Evolutionary conservation across 371 early-diverging fungal genomes (phyloP).

Genomic region (Dichotomocladium elegans): DNA sequence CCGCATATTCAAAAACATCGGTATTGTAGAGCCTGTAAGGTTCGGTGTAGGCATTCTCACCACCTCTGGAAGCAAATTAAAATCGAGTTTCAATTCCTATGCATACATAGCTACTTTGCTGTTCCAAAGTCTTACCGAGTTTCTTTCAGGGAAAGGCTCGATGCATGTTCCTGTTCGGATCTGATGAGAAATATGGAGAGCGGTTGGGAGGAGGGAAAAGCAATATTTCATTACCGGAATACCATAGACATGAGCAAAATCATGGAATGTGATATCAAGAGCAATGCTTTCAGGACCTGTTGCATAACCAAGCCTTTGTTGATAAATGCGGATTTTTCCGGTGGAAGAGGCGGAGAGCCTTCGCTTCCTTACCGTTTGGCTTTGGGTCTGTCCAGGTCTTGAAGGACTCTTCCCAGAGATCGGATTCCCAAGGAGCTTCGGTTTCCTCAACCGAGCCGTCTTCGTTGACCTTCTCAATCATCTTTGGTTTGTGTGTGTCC

Average conservation of each 20-base stretch:
- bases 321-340: neutral
- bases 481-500: constrained; percentile 43
- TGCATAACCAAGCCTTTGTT: too few relatives aligned
- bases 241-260: constrained; percentile 87
- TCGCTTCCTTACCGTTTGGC: constrained; percentile 78
- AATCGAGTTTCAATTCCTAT: neutral
- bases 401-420: constrained; percentile 87
- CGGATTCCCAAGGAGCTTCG: constrained; percentile 52
- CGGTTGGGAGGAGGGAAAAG: too few relatives aligned
- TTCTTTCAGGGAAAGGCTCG: constrained; percentile 76
- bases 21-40: constrained; percentile 97
- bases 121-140: constrained; percentile 48
- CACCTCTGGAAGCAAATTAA: constrained; percentile 58
- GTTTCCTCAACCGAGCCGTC: constrained; percentile 39
- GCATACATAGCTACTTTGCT: neutral
- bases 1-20: constrained; percentile 95
- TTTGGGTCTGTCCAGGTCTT: constrained; percentile 85
- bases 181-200: too few relatives aligned
- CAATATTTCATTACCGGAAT: constrained; percentile 71
- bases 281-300: constrained; percentile 91
- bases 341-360: too few relatives aligned
- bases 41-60: constrained; percentile 73
- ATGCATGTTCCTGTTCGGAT: constrained; percentile 84
- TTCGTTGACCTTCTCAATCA: constrained; percentile 37
- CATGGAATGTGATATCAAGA: constrained; percentile 89